These are phyloP conservation scores for Fusarium incarnatum DNA, from an alignment of 2,329 filamentous ascomycete genomes.

Conservation along the genomic window DNA sequence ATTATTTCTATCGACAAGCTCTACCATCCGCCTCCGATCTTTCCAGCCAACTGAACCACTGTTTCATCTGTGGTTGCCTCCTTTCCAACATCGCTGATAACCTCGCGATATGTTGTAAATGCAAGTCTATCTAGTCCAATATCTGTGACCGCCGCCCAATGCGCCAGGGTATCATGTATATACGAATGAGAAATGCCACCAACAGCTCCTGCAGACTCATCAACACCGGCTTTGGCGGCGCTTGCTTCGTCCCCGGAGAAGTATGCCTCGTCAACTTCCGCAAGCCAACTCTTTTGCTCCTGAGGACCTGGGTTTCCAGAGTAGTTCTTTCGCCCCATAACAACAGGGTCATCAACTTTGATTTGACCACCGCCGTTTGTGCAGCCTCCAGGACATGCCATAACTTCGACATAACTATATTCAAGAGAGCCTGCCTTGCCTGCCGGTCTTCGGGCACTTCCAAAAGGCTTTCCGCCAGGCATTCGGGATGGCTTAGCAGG, in stretches of 20 bases:
- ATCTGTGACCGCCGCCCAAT: conserved; percentile 81
- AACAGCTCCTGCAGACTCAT: conserved; percentile 58
- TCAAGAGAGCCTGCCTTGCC: conserved; percentile 67
- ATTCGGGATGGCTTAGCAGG: conserved; percentile 82
- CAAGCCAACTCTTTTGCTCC: conserved; percentile 88
- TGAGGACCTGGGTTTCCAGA: conserved; percentile 72
- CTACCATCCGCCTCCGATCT: conserved; percentile 94
- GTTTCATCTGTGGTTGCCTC: conserved; percentile 75
- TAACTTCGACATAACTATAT: conserved; percentile 96
- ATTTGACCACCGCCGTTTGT: conserved; percentile 98
- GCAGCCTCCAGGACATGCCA: conserved; percentile 98
- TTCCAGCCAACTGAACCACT: conserved; percentile 88
- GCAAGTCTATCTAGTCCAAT: conserved; percentile 78
- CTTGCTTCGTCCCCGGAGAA: conserved; percentile 77
- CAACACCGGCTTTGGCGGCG: conserved; percentile 42
- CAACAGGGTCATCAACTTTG: conserved; percentile 82
- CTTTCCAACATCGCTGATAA: conserved; percentile 95
- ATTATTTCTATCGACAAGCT: conserved; percentile 47
- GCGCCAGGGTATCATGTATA: conserved; percentile 75
- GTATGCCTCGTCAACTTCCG: conserved; percentile 87
- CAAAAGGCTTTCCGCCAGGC: conserved; percentile 76
- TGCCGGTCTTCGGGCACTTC: conserved; percentile 64
- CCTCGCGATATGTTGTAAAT: conserved; percentile 89
- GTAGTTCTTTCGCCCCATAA: conserved; percentile 62
- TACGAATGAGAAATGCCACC: conserved; percentile 74